Base-by-base conservation (phyloP, 1,139 yeast genomes). In the Pichia cactophila region DNA sequence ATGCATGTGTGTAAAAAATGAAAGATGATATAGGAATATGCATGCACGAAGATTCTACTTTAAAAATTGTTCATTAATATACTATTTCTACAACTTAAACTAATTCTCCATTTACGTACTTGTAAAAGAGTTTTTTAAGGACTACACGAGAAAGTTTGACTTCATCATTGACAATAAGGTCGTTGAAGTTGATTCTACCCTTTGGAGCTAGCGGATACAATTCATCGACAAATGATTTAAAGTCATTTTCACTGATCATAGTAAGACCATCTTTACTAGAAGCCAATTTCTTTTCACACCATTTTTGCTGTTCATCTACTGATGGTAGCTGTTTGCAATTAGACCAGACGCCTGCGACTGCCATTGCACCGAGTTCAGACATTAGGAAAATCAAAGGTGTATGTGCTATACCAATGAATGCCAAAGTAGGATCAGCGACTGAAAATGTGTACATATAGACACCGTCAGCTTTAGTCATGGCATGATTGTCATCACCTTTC, bases 341-440 rank as follows among this genome's bases (percentile, higher is more conserved):
- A 23, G 26, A 16, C 41, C 41, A 39, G n/a, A 39, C 41, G 16
- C 41, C 41, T 5, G 41, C 28, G 17, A 16, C 29, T 5, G 41
- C 41, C 41, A 39, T 39, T 39, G 41, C 43, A 41, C 28, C 28
- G 7, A 26, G 28, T 28, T 73, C 77, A 41, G 72, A 69, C 5
- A 72, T 61, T 50, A 68, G 70, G 60, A 73, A 73, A 50, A 70
- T 69, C 33, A 71, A 56, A 2, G 70, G 66, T 10, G 73, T 67
- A 16, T 69, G 62, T 1, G 73, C 63, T 1, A 70, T 65, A 0
- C 77, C 76, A 9, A 67, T 65, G 10, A 66, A 59, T 0, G 70
- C 74, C 26, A 73, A 57, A 1, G 74, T 68, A 16, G 76, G 74
- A 53, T 73, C 77, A 5, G 64, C 62, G 44, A 69, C 66, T 23